Evolutionary conservation across 768 basidiomycete genomes (phyloP).

Genomic region (Leccinum arenicola): DNA sequence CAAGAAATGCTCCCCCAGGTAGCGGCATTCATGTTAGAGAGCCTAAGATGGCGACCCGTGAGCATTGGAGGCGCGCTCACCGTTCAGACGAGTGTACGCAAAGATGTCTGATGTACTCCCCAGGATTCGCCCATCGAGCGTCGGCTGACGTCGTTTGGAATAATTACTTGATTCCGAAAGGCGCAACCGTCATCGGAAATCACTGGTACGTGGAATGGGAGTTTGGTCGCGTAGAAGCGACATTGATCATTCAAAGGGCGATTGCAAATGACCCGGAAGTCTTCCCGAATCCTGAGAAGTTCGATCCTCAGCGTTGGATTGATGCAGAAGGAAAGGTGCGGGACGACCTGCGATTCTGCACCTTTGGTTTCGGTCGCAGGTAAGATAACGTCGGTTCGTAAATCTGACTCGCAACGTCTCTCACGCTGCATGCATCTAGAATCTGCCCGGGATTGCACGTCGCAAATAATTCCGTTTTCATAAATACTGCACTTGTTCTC

Average conservation of each 20-base stretch:
- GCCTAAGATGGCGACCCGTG: slow-evolving; percentile 38
- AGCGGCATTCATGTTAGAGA: slow-evolving; percentile 36
- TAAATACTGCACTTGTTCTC: slow-evolving; percentile 58
- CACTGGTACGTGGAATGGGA: slow-evolving; percentile 4
- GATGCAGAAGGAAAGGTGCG: slow-evolving; percentile 1
- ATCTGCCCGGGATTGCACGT: slow-evolving; percentile 36
- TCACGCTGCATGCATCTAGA: neutral
- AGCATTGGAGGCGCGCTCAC: slow-evolving; percentile 24
- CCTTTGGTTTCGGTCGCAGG: slow-evolving; percentile 14
- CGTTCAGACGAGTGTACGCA: neutral
- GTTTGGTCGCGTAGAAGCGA: neutral
- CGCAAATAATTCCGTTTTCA: slow-evolving; percentile 47
- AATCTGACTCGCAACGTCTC: neutral
- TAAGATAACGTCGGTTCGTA: neutral
- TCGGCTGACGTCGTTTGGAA: slow-evolving; percentile 50
- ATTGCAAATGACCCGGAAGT: slow-evolving; percentile 13
- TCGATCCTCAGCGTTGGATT: slow-evolving; percentile 11
- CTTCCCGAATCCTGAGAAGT: slow-evolving; percentile 9
- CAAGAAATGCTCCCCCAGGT: slow-evolving; percentile 33
- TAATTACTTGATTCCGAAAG: slow-evolving; percentile 37
- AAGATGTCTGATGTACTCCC: slow-evolving; percentile 20
- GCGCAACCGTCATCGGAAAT: slow-evolving; percentile 11
- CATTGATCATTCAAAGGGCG: slow-evolving; percentile 2
- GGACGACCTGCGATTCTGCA: slow-evolving; percentile 8
- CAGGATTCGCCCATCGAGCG: slow-evolving; percentile 58